phyloP scores from a whole-genome alignment of 805 yeast genomes.

The Ascoidea tarda region DNA sequence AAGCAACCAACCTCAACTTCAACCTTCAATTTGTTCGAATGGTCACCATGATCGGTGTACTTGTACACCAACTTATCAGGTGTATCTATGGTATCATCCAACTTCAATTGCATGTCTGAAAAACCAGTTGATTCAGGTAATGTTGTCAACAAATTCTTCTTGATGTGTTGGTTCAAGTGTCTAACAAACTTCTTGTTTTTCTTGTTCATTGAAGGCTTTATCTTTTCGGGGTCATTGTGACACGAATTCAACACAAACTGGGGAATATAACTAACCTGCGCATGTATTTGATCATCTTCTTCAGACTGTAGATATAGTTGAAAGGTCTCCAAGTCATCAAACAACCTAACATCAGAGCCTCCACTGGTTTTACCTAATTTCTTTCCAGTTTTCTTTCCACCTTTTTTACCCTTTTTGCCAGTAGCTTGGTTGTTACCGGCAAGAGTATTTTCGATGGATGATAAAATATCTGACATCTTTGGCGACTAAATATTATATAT shows the following conservation, averaged over 20 bases:
- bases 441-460: constrained; percentile 9
- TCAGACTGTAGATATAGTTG: constrained; percentile 56
- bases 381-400: neutral
- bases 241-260: constrained; percentile 58
- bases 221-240: constrained; percentile 56
- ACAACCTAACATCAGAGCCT: constrained; percentile 14
- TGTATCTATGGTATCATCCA: constrained; percentile 30
- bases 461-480: constrained; percentile 10
- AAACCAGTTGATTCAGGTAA: constrained; percentile 48
- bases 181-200: constrained; percentile 59
- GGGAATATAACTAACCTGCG: constrained; percentile 54
- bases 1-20: constrained; percentile 51
- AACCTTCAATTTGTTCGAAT: constrained; percentile 49
- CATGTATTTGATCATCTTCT: constrained; percentile 46
- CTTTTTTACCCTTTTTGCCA: constrained; percentile 5
- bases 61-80: constrained; percentile 45
- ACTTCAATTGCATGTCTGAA: constrained; percentile 32
- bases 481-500: neutral
- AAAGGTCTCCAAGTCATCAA: constrained; percentile 50
- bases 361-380: constrained; percentile 8
- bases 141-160: constrained; percentile 56
- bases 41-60: constrained; percentile 41
- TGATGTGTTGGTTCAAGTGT: constrained; percentile 62
- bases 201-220: constrained; percentile 59
- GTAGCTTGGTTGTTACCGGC: constrained; percentile 8